These are phyloP conservation scores for Ustilago shanxiensis DNA, from an alignment of 1,284 basidiomycete genomes.

Conservation along the genomic window DNA sequence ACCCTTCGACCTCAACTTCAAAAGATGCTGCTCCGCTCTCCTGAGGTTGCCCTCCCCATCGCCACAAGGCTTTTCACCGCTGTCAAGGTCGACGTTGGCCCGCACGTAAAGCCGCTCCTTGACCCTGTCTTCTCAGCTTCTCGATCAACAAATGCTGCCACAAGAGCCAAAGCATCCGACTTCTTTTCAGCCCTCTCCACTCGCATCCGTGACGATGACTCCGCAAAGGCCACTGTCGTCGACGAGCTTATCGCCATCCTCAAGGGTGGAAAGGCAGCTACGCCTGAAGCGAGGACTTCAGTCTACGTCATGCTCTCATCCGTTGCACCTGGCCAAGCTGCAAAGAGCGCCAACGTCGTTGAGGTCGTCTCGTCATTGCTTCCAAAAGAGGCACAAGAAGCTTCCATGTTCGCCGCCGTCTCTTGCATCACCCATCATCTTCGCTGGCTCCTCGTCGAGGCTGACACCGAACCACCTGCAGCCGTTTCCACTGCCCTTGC, in stretches of 20 bases:
- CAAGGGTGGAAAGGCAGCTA: constrained; percentile 54
- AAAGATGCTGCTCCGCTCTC: constrained; percentile 67
- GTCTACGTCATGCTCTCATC: constrained; percentile 57
- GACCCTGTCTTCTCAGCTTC: constrained; percentile 51
- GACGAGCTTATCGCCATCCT: constrained; percentile 56
- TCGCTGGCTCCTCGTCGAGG: constrained; percentile 31
- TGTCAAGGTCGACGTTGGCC: constrained; percentile 40
- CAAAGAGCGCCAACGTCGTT: constrained; percentile 39
- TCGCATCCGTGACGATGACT: constrained; percentile 34
- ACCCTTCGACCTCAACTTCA: constrained; percentile 63
- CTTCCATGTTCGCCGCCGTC: constrained; percentile 54
- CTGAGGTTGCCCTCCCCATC: constrained; percentile 60
- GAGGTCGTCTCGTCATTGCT: constrained; percentile 50
- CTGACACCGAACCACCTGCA: constrained; percentile 24
- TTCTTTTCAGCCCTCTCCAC: constrained; percentile 42
- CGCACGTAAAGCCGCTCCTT: constrained; percentile 50
- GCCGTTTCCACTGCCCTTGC: constrained; percentile 40
- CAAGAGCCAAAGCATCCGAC: constrained; percentile 46
- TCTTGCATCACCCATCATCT: constrained; percentile 50
- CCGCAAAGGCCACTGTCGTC: constrained; percentile 28
- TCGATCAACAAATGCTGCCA: constrained; percentile 55
- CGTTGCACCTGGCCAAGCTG: constrained; percentile 28
- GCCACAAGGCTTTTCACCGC: constrained; percentile 47
- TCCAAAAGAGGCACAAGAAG: constrained; percentile 61
- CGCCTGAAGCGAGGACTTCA: constrained; percentile 57